Evolutionary conservation across 1,284 basidiomycete genomes (phyloP).

Genomic region (Grifola frondosa): DNA sequence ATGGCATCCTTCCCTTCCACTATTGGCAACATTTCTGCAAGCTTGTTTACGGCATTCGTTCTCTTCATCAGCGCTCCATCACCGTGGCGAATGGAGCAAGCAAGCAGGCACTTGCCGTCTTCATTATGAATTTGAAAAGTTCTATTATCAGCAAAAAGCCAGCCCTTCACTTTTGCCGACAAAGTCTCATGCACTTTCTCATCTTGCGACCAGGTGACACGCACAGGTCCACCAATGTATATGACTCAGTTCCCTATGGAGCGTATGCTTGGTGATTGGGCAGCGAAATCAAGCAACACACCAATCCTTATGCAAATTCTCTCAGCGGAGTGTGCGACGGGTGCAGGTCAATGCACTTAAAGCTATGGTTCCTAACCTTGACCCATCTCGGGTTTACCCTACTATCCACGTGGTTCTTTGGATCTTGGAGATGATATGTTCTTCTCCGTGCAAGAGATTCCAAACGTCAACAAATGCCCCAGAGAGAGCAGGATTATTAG

Average conservation of each 20-base stretch:
- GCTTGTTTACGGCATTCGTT: slow-evolving; percentile 15
- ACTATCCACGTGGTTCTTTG: slow-evolving; percentile 2
- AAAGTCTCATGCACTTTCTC: slow-evolving; percentile 21
- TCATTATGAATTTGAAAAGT: slow-evolving; percentile 20
- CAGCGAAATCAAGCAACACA: slow-evolving; percentile 21
- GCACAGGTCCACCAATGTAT: slow-evolving; percentile 15
- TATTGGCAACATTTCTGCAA: slow-evolving; percentile 25
- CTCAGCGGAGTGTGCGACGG: slow-evolving; percentile 14
- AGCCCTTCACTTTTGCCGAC: slow-evolving; percentile 25
- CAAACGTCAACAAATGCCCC: too few relatives aligned
- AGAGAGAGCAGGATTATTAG: background rate
- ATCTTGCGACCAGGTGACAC: slow-evolving; percentile 15
- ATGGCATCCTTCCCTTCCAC: slow-evolving; percentile 10
- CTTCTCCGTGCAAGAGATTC: slow-evolving; percentile 1
- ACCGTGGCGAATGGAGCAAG: slow-evolving; percentile 1
- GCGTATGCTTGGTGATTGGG: slow-evolving; percentile 26
- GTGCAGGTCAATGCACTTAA: slow-evolving; percentile 22
- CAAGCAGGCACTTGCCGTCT: slow-evolving; percentile 11
- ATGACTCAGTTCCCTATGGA: slow-evolving; percentile 26
- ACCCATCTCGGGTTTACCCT: background rate
- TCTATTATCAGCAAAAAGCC: slow-evolving; percentile 20
- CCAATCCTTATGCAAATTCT: slow-evolving; percentile 25
- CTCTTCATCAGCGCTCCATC: slow-evolving; percentile 16
- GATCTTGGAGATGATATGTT: slow-evolving; percentile 18
- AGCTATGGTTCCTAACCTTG: slow-evolving; percentile 17